These are phyloP conservation scores for Fusarium sp. DNA, from an alignment of 2,329 filamentous ascomycete genomes.

Conservation along the genomic window DNA sequence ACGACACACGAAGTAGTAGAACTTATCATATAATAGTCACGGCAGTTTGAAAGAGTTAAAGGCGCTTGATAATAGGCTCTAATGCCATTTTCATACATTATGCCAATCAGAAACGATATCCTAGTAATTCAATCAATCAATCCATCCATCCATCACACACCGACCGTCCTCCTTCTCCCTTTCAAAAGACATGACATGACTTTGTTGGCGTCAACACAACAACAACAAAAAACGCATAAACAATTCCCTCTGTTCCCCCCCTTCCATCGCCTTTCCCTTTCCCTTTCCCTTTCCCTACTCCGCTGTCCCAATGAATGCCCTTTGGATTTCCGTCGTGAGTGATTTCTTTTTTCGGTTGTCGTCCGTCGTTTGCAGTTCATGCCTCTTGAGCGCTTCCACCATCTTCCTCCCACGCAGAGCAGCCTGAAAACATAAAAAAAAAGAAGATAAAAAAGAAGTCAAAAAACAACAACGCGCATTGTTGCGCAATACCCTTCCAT, in stretches of 20 bases:
- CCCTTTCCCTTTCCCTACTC: conserved; percentile 25
- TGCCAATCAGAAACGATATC: conserved; percentile 42
- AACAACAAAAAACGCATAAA: conserved; percentile 15
- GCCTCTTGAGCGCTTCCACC: conserved; percentile 26
- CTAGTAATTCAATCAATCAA: conserved; percentile 31
- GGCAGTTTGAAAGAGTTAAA: conserved; percentile 2
- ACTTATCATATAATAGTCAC: neutral
- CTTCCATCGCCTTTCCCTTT: neutral
- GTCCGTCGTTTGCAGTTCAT: conserved; percentile 31
- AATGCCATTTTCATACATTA: conserved; percentile 37
- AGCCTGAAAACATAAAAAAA: conserved; percentile 30
- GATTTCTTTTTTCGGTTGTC: conserved; percentile 30
- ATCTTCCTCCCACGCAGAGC: conserved; percentile 33
- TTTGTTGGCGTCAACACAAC: conserved; percentile 11
- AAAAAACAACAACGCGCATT: conserved; percentile 22
- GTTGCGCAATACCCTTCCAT: conserved; percentile 32
- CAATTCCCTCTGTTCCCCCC: conserved; percentile 8
- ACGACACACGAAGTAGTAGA: neutral
- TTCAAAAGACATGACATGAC: conserved; percentile 9
- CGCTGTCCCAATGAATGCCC: conserved; percentile 27
- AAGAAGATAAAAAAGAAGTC: no score
- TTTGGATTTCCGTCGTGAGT: conserved; percentile 32
- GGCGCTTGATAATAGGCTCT: conserved; percentile 22
- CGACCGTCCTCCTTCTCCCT: conserved; percentile 10
- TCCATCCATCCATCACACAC: neutral